A percentile compares a stretch with the other conserved stretches of the same genome.
Evolutionary conservation across 495 filamentous ascomycete species (phyloP).

Genomic region (Penicillium psychrofluorescens): DNA sequence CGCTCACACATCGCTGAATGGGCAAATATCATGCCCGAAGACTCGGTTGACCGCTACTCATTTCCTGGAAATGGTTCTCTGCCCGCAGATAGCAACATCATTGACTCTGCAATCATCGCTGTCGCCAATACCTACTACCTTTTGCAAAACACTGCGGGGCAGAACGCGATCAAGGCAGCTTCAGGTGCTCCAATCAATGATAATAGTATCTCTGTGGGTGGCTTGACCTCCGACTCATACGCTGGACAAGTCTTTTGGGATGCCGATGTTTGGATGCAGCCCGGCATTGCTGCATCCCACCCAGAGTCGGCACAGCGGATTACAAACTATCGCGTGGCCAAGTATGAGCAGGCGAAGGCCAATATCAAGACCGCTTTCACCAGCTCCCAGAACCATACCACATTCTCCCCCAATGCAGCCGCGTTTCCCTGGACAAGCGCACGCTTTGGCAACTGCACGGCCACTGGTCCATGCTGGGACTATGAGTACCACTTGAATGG

Average conservation of each 20-base stretch:
- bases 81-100: slow-evolving; percentile 50
- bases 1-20: slow-evolving; percentile 47
- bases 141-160: slow-evolving; percentile 57
- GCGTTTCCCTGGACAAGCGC: slow-evolving; percentile 58
- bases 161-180: slow-evolving; percentile 38
- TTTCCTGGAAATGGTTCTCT: slow-evolving; percentile 51
- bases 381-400: slow-evolving; percentile 46
- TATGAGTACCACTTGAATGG: slow-evolving; percentile 57
- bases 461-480: slow-evolving; percentile 59
- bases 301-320: slow-evolving; percentile 51
- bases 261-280: slow-evolving; percentile 62
- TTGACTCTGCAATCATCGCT: slow-evolving; percentile 55
- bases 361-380: slow-evolving; percentile 39
- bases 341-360: slow-evolving; percentile 44
- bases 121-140: slow-evolving; percentile 64
- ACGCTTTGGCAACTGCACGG: slow-evolving; percentile 60
- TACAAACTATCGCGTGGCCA: slow-evolving; percentile 48
- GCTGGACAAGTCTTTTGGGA: slow-evolving; percentile 60
- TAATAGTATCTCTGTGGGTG: slow-evolving; percentile 55
- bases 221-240: slow-evolving; percentile 56
- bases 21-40: slow-evolving; percentile 43
- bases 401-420: slow-evolving; percentile 44
- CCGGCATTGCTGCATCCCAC: slow-evolving; percentile 51
- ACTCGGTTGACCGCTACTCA: slow-evolving; percentile 56
- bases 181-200: slow-evolving; percentile 38